phyloP scores from a whole-genome alignment of 208 protist species.

The Leishmania guyanensis region DNA sequence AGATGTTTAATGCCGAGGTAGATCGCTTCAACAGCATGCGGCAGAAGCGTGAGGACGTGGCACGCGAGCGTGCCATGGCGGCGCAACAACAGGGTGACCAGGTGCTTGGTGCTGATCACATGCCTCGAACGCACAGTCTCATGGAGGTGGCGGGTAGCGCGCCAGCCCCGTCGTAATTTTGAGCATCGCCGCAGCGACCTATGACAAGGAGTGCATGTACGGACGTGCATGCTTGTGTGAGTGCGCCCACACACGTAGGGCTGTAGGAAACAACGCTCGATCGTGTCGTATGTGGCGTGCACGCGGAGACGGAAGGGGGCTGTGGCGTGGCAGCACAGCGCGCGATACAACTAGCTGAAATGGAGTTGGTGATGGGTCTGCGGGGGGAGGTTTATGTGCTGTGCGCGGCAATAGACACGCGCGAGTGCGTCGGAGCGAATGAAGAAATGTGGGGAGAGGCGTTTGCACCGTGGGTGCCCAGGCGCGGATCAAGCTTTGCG shows the following conservation, averaged over 20 bases:
- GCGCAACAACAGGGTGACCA: conserved; percentile 38
- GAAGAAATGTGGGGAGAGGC: not conserved
- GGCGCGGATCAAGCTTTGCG: not conserved
- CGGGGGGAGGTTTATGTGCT: not conserved
- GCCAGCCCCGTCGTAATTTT: conserved; percentile 2
- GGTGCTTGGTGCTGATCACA: conserved; percentile 67
- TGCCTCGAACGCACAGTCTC: conserved; percentile 80
- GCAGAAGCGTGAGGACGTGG: conserved; percentile 49
- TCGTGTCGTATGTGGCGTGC: not conserved
- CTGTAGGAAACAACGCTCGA: not conserved
- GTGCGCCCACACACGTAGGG: not conserved
- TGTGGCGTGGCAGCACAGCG: not conserved
- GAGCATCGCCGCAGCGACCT: not conserved
- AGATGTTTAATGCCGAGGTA: conserved; percentile 73
- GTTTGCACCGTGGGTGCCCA: not conserved
- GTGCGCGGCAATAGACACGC: not conserved
- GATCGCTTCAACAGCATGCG: conserved; percentile 68
- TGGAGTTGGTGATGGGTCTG: not conserved
- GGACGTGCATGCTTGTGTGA: not conserved
- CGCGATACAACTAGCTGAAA: not conserved
- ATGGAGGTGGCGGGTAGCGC: conserved; percentile 78
- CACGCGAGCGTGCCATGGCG: conserved; percentile 50
- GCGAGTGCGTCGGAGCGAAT: not conserved
- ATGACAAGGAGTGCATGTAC: not conserved
- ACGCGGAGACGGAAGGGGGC: not conserved